These are phyloP conservation scores for Vanilla planifolia DNA, from an alignment of 106 monocot genomes.

Conservation along the genomic window DNA sequence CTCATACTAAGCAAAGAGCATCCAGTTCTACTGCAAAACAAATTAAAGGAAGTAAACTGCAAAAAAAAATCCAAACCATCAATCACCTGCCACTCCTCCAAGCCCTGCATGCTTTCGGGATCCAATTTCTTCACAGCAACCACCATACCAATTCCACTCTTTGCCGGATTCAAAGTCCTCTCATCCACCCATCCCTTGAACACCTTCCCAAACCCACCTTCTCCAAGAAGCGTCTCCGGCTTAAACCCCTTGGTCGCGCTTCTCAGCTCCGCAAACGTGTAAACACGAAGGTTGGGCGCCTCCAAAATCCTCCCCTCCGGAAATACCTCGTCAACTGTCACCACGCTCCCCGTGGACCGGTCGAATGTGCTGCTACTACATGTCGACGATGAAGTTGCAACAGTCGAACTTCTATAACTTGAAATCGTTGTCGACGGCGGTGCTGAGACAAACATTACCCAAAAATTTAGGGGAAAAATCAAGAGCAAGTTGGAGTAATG, in stretches of 20 bases:
- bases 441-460: neutral
- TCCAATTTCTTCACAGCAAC: constrained; percentile 68
- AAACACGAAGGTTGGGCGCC: constrained; percentile 31
- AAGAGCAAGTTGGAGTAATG: neutral
- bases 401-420: constrained; percentile 21
- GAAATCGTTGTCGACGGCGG: constrained; percentile 12
- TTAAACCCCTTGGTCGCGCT: constrained; percentile 44
- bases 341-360: constrained; percentile 20
- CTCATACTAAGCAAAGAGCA: too few species aligned
- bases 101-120: constrained; percentile 52
- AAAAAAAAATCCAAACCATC: neutral
- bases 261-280: constrained; percentile 36
- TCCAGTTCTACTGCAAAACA: too few species aligned
- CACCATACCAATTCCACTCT: constrained; percentile 27
- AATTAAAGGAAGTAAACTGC: neutral
- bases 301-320: constrained; percentile 34
- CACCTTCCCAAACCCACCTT: constrained; percentile 61
- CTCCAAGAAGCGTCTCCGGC: constrained; percentile 42
- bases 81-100: constrained; percentile 53
- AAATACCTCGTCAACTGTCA: constrained; percentile 12
- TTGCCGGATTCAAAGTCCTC: constrained; percentile 41
- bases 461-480: neutral
- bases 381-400: constrained; percentile 28
- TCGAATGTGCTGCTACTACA: constrained; percentile 27
- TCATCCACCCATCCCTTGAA: constrained; percentile 66